A percentile compares a stretch with the other conserved stretches of the same genome.
phyloP scores from a whole-genome alignment of 148 eudicot genomes.

The Bassia scoparia region DNA sequence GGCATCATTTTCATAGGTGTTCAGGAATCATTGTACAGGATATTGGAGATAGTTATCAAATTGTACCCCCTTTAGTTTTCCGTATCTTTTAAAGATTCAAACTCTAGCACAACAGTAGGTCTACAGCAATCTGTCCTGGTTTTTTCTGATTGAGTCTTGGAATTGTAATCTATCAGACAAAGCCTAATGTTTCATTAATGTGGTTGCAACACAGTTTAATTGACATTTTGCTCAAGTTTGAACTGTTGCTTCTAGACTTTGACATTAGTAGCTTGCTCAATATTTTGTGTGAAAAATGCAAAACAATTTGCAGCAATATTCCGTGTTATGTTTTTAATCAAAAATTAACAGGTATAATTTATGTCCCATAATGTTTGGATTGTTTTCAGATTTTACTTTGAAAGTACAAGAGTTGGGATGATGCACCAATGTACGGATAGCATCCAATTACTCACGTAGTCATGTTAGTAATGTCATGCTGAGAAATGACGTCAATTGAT shows the following conservation, averaged over 20 bases:
- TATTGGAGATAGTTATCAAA: slow-evolving; percentile 22
- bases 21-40: slow-evolving; percentile 48
- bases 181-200: slow-evolving; percentile 24
- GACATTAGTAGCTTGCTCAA: not conserved
- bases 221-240: slow-evolving; percentile 1
- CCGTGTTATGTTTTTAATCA: no score
- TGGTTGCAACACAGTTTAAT: slow-evolving; percentile 15
- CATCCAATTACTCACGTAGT: no score
- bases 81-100: slow-evolving; percentile 10
- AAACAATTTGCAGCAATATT: no score
- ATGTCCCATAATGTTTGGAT: no score
- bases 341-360: no score
- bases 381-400: no score
- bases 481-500: no score
- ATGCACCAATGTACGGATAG: no score
- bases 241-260: not conserved
- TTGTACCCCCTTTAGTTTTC: not conserved
- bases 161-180: slow-evolving; percentile 37
- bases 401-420: no score
- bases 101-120: slow-evolving; percentile 18
- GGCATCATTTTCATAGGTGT: slow-evolving; percentile 25
- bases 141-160: slow-evolving; percentile 12
- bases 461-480: no score
- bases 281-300: slow-evolving; percentile 3
- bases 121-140: slow-evolving; percentile 10